Base-by-base conservation (phyloP, 345 rosid species). In the Boechera retrofracta region DNA sequence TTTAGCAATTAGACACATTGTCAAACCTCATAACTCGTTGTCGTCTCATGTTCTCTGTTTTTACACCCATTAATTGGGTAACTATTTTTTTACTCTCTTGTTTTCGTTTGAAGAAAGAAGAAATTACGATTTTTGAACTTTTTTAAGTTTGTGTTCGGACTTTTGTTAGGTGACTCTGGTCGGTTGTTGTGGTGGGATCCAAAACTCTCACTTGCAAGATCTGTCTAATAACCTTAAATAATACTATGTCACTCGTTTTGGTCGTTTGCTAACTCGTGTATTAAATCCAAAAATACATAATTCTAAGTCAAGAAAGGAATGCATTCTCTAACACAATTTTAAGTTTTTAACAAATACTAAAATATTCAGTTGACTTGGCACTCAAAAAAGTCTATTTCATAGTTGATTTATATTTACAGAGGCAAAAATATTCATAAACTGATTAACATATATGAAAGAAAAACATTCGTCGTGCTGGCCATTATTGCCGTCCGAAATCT, bases 161-260 rank as follows among this genome's bases (percentile, higher is more conserved):
- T 41, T 39, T 61, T 42, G 63, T 39, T 76, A 18, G 65, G 65
- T 62, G 57, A 54, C 51, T 61, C n/a, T 69, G 61, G 69, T 72
- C 71, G 76, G 80, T 62, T 77, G 80, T 70, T 77, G 65, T 70
- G 80, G 75, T 70, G 73, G 68, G 81, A 71, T 65, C 72, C 18
- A 4, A 71, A 71, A 57, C 60, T 18, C 11, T 62, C 47, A 77
- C 45, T 69, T 71, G 10, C 36, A 64, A 55, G 45, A 36, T 36
- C 56, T 76, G 39, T 55, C 10, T 47, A 45, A 56, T 71, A 63
- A 26, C 72, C 72, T 64, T 44, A 61, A 72, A 51, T 10, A 24
- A 45, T 53, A 69, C 10, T 15, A 60, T 59, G 53, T 75, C 64
- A 61, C 65, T 61, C 71, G 80, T 42, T 69, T 76, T 51, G 55